These are phyloP conservation scores for Wickerhamomyces ciferrii DNA, from an alignment of 805 yeast genomes.

Conservation along the genomic window DNA sequence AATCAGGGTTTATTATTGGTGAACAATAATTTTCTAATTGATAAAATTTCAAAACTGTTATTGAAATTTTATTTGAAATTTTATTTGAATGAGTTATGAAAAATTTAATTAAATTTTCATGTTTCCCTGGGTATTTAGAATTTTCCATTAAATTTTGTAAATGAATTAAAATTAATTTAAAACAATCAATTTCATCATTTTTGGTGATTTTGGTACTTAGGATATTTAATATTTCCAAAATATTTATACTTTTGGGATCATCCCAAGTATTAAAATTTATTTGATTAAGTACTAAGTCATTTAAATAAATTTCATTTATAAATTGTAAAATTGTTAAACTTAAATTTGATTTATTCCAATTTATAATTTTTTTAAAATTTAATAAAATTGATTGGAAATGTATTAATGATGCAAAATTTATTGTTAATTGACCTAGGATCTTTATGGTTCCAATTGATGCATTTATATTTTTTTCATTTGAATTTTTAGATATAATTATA, in stretches of 20 bases:
- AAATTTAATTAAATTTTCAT: conserved; percentile 35
- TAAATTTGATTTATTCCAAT: conserved; percentile 31
- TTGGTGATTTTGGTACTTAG: conserved; percentile 18
- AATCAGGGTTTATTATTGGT: conserved; percentile 39
- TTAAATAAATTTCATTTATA: conserved; percentile 33
- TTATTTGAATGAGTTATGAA: conserved; percentile 31
- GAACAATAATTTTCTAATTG: conserved; percentile 47
- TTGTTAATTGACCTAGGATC: conserved; percentile 27
- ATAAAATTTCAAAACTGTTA: conserved; percentile 42
- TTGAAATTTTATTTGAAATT: conserved; percentile 32
- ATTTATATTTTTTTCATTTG: conserved; percentile 21
- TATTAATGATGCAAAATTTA: conserved; percentile 20
- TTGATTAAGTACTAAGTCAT: conserved; percentile 22
- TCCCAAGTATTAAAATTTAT: conserved; percentile 39
- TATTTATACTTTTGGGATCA: conserved; percentile 15
- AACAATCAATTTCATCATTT: conserved; percentile 25
- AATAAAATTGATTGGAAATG: conserved; percentile 26
- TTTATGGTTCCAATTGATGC: conserved; percentile 35
- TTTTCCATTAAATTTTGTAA: conserved; percentile 27
- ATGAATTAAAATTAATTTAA: conserved; percentile 30
- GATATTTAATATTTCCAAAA: conserved; percentile 13
- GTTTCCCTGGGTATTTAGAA: conserved; percentile 34
- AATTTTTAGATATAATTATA: conserved; percentile 9
- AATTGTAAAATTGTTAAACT: conserved; percentile 35
- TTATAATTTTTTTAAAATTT: conserved; percentile 26